Conservation (phyloP, 2,329 filamentous ascomycete species). For the Gremmenia infestans region DNA sequence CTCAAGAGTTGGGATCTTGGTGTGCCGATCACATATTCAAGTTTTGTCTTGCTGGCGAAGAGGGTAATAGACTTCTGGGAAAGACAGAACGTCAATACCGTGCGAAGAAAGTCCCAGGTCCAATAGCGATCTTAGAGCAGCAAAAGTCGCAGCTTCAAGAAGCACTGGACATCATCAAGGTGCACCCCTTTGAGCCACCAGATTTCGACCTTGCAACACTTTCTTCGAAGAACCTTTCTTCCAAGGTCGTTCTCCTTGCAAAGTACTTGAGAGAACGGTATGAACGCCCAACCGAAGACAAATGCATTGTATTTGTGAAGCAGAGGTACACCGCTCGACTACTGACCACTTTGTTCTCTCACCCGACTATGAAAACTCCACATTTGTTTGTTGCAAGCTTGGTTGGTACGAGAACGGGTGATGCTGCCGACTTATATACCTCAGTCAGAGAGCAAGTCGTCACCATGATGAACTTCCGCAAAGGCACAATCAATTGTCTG, state of each 20-base stretch:
- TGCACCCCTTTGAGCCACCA: constrained; percentile 41
- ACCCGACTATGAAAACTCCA: constrained; percentile 48
- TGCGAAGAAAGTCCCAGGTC: constrained; percentile 20
- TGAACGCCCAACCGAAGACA: constrained; percentile 47
- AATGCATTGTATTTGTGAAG: constrained; percentile 86
- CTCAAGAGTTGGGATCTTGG: constrained; percentile 72
- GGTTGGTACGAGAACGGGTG: constrained; percentile 48
- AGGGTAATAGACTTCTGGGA: constrained; percentile 56
- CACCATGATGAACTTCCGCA: constrained; percentile 61
- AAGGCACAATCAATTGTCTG: constrained; percentile 56
- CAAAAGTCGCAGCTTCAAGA: constrained; percentile 53
- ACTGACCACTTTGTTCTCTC: constrained; percentile 62
- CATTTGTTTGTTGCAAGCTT: constrained; percentile 59
- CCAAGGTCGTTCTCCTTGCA: constrained; percentile 65
- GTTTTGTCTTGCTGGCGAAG: constrained; percentile 59
- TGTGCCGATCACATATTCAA: constrained; percentile 79
- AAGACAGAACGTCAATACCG: constrained; percentile 42
- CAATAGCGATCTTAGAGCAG: constrained; percentile 42
- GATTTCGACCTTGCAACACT: constrained; percentile 21
- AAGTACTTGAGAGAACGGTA: constrained; percentile 60
- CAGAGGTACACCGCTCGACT: constrained; percentile 72
- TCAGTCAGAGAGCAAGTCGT: constrained; percentile 71
- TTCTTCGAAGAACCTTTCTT: constrained; percentile 48
- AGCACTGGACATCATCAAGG: constrained; percentile 51
- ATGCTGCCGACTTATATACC: constrained; percentile 48